These are phyloP conservation scores for Colletotrichum trifolii DNA, from an alignment of 2,329 filamentous ascomycete species.

Conservation along the genomic window DNA sequence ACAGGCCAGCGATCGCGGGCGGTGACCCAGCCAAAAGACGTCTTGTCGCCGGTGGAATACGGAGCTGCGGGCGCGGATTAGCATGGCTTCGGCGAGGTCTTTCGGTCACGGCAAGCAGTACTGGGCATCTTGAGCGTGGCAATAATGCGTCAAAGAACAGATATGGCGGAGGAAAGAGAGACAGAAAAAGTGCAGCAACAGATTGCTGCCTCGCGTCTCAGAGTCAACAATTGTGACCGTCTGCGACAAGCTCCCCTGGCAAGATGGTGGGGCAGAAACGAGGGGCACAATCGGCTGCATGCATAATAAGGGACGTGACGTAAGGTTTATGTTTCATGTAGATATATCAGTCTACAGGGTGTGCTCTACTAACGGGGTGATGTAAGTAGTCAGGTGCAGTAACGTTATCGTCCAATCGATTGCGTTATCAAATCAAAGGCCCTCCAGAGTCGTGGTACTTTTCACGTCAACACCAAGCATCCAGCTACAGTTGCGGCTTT, in stretches of 20 bases:
- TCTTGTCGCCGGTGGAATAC: constrained; percentile 82
- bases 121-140: constrained; percentile 27
- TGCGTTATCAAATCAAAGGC: too few species aligned
- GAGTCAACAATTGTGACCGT: constrained; percentile 10
- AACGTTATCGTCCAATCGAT: not conserved
- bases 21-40: constrained; percentile 87
- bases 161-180: not conserved
- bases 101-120: not conserved
- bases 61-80: constrained; percentile 64
- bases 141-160: not conserved
- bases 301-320: constrained; percentile 20
- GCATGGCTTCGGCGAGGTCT: constrained; percentile 7
- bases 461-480: too few species aligned
- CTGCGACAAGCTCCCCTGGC: constrained; percentile 25
- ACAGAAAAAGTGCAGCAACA: not conserved
- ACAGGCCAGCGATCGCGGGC: constrained; percentile 91
- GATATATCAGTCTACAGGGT: not conserved
- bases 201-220: constrained; percentile 20
- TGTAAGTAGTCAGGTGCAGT: not conserved
- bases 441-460: too few species aligned
- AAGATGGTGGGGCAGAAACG: constrained; percentile 26
- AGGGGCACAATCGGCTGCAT: constrained; percentile 26
- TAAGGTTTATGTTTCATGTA: constrained; percentile 19
- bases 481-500: too few species aligned
- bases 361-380: not conserved